Percentiles rank a stretch among this genome's conserved stretches.
These are phyloP conservation scores for Prototheca wickerhamii DNA, from an alignment of 163 green algal species.

Conservation along the genomic window DNA sequence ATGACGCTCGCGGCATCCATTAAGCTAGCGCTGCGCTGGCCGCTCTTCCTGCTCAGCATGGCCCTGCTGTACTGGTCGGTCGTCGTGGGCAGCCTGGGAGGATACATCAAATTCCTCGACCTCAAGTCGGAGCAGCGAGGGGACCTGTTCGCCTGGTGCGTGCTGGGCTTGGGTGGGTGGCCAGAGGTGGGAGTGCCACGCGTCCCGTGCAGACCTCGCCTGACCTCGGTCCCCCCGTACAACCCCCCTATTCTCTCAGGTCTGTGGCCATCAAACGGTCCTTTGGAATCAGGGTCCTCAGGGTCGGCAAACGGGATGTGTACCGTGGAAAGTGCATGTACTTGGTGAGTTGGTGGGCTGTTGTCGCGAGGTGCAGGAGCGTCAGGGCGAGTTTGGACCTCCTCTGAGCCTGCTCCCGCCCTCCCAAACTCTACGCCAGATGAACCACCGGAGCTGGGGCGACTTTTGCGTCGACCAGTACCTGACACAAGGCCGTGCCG, in stretches of 20 bases:
- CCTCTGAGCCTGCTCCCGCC: not conserved
- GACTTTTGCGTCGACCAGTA: conserved; percentile 80
- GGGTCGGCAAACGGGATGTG: conserved; percentile 24
- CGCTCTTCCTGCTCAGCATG: conserved; percentile 20
- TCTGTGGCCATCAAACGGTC: conserved; percentile 33
- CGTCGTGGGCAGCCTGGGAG: conserved; percentile 30
- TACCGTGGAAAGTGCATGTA: conserved; percentile 51
- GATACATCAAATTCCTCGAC: conserved; percentile 40
- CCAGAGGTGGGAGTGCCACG: not conserved
- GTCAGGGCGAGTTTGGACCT: not conserved
- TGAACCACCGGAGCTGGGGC: conserved; percentile 77
- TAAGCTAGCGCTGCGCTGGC: not conserved
- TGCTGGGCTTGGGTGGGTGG: not conserved
- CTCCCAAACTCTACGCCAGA: conserved; percentile 30
- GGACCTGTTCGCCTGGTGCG: conserved; percentile 62
- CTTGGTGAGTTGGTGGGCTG: conserved; percentile 16
- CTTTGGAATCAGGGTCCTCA: conserved; percentile 30
- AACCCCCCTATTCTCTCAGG: conserved; percentile 23
- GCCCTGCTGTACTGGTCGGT: conserved; percentile 66
- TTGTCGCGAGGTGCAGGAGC: not conserved
- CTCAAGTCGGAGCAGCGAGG: conserved; percentile 43
- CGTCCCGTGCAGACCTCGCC: not conserved
- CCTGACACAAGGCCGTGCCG: conserved; percentile 53
- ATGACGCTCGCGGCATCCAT: not conserved
- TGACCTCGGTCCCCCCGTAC: not conserved